Evolutionary conservation across 2,329 filamentous ascomycete genomes (phyloP), one percentile per base, ranked within the genome.

Genomic region (Epicoccum sorghinum): DNA sequence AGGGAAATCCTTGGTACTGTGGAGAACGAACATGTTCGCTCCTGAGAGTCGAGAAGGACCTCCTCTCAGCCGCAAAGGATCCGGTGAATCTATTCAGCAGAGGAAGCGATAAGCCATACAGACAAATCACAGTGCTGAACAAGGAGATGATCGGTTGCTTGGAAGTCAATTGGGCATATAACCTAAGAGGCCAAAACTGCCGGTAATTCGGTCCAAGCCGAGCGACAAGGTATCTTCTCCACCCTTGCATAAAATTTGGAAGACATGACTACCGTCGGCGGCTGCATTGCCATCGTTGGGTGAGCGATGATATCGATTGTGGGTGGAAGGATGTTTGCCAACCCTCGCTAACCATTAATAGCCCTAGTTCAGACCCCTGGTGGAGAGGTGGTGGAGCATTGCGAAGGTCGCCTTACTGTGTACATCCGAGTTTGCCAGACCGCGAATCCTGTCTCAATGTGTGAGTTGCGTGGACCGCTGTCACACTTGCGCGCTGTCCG

Each of bases 1-100:
- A 37, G 25, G 52, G 52, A 49, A 55, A 55, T 45, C 14, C n/a
- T 49, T 49, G 45, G 40, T 37, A 41, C 36, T 37, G 46, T 49
- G 46, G 36, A 39, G 36, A 41, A 33, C 13, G 4, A 2, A 13
- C 7, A 18, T 4, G 4, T 4, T 38, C 43, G 43, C 23, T 41
- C 37, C 4, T 6, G 14, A 25, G 9, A 24, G 25, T 23, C 25
- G 12, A 44, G 38, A 40, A 22, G 24, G 25, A 14, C 22, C 22
- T 38, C 39, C 44, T 45, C 33, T 48, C 39, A 4, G 27, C 38
- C 41, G 36, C 13, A 32, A 25, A 14, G 23, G 40, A 36, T 36
- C 41, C 45, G 27, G 39, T 36, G 40, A 12, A 18, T 37, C 4
- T 10, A 45, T 39, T 40, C 27, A 45, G 41, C 22, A 45, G 35